A percentile compares a stretch with the other conserved stretches of the same genome.
Conservation (phyloP, 2,329 filamentous ascomycete genomes). For the Stachybotrys chlorohalonatus region DNA sequence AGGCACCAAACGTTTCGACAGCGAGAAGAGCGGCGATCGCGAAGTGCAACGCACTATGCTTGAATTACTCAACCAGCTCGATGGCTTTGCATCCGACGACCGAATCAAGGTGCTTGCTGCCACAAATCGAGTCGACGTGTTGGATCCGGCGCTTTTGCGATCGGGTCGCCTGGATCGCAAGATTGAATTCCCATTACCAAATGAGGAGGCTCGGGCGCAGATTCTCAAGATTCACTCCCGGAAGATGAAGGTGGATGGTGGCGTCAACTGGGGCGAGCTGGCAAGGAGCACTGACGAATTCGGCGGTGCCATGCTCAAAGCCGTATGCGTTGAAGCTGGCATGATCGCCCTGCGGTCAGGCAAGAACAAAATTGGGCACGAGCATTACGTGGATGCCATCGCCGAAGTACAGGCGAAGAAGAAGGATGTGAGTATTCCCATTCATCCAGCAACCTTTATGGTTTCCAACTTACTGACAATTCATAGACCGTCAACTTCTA, state of each 20-base stretch:
- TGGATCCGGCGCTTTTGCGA: slow-evolving; percentile 84
- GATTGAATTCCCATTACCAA: slow-evolving; percentile 96
- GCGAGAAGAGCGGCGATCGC: slow-evolving; percentile 93
- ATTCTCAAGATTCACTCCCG: slow-evolving; percentile 95
- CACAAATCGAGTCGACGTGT: slow-evolving; percentile 88
- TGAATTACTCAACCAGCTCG: slow-evolving; percentile 95
- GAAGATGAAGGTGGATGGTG: slow-evolving; percentile 94
- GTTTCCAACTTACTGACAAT: background rate
- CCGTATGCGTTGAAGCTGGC: slow-evolving; percentile 95
- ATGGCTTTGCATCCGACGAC: slow-evolving; percentile 95
- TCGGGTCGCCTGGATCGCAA: slow-evolving; percentile 91
- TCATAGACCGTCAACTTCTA: slow-evolving; percentile 50
- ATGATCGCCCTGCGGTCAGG: slow-evolving; percentile 96
- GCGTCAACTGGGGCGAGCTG: slow-evolving; percentile 92
- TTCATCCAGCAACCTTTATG: background rate
- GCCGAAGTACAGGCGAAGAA: slow-evolving; percentile 93
- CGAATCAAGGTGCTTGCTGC: slow-evolving; percentile 93
- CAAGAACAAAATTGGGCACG: slow-evolving; percentile 93
- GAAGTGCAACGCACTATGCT: slow-evolving; percentile 99
- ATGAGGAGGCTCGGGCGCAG: slow-evolving; percentile 94
- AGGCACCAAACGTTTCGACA: slow-evolving; percentile 98
- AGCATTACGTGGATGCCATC: slow-evolving; percentile 98
- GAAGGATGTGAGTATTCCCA: slow-evolving; percentile 59
- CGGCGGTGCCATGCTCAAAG: slow-evolving; percentile 94
- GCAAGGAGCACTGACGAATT: slow-evolving; percentile 97